phyloP scores from a whole-genome alignment of 345 rosid species.

The Kernera saxatilis region DNA sequence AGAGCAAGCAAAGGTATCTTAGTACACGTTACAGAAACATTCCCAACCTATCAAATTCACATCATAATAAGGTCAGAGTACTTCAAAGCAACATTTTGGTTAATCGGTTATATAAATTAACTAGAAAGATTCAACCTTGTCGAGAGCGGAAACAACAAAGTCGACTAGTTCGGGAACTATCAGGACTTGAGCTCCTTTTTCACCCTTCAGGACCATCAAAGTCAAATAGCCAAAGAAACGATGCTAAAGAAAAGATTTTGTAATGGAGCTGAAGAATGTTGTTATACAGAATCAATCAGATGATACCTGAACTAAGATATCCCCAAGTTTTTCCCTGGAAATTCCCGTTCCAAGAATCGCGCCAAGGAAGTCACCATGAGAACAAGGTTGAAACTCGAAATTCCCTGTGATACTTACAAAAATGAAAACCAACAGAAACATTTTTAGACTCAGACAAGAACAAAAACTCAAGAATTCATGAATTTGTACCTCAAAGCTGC shows the following conservation, averaged over 20 bases:
- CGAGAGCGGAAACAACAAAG: conserved; percentile 61
- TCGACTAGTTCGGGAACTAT: conserved; percentile 87
- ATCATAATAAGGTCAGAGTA: neutral
- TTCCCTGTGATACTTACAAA: conserved; percentile 64
- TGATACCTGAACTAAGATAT: conserved; percentile 79
- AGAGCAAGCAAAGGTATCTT: conserved; percentile 78
- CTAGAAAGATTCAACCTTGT: conserved; percentile 48
- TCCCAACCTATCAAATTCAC: conserved; percentile 55
- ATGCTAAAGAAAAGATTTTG: neutral
- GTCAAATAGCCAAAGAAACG: neutral
- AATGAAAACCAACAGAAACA: neutral
- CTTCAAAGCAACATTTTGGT: neutral
- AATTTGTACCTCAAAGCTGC: conserved; percentile 58
- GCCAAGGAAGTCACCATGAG: conserved; percentile 95
- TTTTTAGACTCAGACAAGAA: neutral
- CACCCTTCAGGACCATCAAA: conserved; percentile 47
- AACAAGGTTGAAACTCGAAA: conserved; percentile 69
- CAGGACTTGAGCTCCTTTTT: conserved; percentile 77
- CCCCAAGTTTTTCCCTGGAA: conserved; percentile 82
- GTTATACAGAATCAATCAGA: neutral
- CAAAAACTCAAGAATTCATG: conserved; percentile 5
- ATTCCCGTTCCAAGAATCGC: conserved; percentile 91
- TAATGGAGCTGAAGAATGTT: neutral
- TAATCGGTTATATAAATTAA: neutral
- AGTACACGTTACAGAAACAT: conserved; percentile 72